These are phyloP conservation scores for Allantophomopsis cytisporea DNA, from an alignment of 2,329 filamentous ascomycete species.

Conservation along the genomic window DNA sequence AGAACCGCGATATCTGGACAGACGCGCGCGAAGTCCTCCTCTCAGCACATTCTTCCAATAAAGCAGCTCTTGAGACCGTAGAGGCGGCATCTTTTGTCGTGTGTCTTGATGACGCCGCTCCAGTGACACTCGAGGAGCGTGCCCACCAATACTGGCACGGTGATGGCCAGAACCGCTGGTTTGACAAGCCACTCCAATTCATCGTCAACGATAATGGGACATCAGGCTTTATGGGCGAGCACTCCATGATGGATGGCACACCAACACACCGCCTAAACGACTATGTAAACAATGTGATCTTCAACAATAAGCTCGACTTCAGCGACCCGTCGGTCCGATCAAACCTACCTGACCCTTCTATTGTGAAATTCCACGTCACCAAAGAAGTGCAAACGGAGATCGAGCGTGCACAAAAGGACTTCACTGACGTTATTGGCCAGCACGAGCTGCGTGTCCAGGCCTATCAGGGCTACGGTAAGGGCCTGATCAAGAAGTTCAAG, in stretches of 20 bases:
- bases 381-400: constrained; percentile 66
- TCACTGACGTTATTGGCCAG: constrained; percentile 65
- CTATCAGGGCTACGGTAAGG: constrained; percentile 96
- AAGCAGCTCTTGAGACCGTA: constrained; percentile 62
- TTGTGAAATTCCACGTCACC: constrained; percentile 67
- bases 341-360: constrained; percentile 66
- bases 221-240: constrained; percentile 94
- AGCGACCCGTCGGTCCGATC: constrained; percentile 66
- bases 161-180: constrained; percentile 92
- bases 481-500: constrained; percentile 98
- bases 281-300: constrained; percentile 82
- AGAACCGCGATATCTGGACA: constrained; percentile 90
- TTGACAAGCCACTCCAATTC: constrained; percentile 95
- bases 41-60: constrained; percentile 66
- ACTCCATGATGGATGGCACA: constrained; percentile 99
- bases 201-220: constrained; percentile 98
- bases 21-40: constrained; percentile 69
- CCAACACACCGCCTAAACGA: constrained; percentile 95
- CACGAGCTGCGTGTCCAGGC: constrained; percentile 91
- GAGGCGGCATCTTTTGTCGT: constrained; percentile 85
- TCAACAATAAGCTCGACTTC: constrained; percentile 89
- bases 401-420: constrained; percentile 64
- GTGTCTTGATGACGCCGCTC: constrained; percentile 83
- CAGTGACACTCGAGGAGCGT: constrained; percentile 89
- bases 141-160: constrained; percentile 97